phyloP scores from a whole-genome alignment of 148 eudicot genomes.

The Rhododendron kiyosumense region DNA sequence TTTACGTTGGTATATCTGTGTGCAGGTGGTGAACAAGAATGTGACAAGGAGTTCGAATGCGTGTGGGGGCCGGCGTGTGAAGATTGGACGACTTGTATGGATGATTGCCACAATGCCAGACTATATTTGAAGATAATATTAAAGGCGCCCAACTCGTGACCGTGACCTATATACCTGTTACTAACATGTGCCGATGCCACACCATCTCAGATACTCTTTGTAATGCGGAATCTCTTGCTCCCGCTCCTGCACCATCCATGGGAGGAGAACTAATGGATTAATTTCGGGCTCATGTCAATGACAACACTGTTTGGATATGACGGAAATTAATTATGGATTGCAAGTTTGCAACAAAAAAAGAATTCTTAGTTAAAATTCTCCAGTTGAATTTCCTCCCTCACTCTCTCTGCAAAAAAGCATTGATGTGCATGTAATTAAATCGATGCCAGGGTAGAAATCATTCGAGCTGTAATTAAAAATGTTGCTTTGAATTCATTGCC shows the following conservation, averaged over 20 bases:
- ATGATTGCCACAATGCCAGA: no score
- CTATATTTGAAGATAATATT: no score
- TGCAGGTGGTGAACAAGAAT: neutral
- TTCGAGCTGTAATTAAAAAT: neutral
- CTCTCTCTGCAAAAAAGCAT: neutral
- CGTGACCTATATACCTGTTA: no score
- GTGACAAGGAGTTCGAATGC: neutral
- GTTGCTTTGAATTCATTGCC: neutral
- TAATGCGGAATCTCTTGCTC: neutral
- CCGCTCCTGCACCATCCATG: neutral
- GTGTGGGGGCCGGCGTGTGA: neutral
- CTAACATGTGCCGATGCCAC: neutral
- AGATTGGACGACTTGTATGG: neutral
- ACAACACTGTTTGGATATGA: neutral
- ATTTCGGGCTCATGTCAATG: neutral
- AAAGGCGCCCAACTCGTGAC: no score
- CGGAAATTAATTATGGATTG: neutral
- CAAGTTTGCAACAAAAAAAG: no score
- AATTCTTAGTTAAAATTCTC: no score
- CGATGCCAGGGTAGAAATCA: neutral
- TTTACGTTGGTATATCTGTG: no score
- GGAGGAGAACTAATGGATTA: neutral
- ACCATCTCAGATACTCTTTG: no score
- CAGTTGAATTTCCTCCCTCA: neutral
- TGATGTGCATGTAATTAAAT: neutral